These are phyloP conservation scores for Spergularia azorica DNA, from an alignment of 179 eudicot genomes.

Conservation along the genomic window DNA sequence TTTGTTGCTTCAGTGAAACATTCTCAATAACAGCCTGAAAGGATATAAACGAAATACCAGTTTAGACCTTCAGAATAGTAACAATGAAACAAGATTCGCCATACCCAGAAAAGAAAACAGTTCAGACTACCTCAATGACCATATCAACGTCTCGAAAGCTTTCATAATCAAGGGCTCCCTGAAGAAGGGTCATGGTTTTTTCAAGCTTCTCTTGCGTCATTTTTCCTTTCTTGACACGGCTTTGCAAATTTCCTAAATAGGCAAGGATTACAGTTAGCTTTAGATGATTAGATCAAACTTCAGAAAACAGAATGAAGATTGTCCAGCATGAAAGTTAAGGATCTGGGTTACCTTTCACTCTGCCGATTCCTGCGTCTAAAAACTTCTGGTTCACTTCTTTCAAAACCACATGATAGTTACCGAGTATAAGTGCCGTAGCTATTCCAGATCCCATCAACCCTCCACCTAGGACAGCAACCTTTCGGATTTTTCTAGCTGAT, in stretches of 20 bases:
- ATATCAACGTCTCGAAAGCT: slow-evolving; percentile 89
- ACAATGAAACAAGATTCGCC: not conserved
- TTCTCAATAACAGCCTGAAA: slow-evolving; percentile 91
- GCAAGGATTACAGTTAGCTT: slow-evolving; percentile 20
- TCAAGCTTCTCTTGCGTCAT: slow-evolving; percentile 80
- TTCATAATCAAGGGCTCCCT: slow-evolving; percentile 73
- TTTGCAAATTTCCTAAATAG: slow-evolving; percentile 79
- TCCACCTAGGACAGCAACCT: slow-evolving; percentile 93
- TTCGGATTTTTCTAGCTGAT: slow-evolving; percentile 65
- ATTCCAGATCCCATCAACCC: slow-evolving; percentile 99
- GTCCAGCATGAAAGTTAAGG: slow-evolving; percentile 3
- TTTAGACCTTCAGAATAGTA: not conserved
- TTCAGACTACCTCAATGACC: slow-evolving; percentile 81
- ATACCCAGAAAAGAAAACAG: slow-evolving; percentile 3
- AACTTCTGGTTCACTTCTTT: slow-evolving; percentile 92
- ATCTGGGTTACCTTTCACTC: slow-evolving; percentile 68
- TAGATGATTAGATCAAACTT: slow-evolving; percentile 9
- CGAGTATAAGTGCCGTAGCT: slow-evolving; percentile 80
- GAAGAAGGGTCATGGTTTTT: slow-evolving; percentile 74
- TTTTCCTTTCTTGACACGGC: slow-evolving; percentile 87
- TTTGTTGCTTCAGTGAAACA: slow-evolving; percentile 82
- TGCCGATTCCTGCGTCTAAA: slow-evolving; percentile 64
- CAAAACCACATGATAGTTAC: slow-evolving; percentile 68
- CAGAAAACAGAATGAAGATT: slow-evolving; percentile 4
- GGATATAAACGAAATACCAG: slow-evolving; percentile 18